Evolutionary conservation across 108 stramenopile genomes (phyloP), one percentile per base, ranked within the genome.

Genomic region (Cyclostephanos invisitatus): DNA sequence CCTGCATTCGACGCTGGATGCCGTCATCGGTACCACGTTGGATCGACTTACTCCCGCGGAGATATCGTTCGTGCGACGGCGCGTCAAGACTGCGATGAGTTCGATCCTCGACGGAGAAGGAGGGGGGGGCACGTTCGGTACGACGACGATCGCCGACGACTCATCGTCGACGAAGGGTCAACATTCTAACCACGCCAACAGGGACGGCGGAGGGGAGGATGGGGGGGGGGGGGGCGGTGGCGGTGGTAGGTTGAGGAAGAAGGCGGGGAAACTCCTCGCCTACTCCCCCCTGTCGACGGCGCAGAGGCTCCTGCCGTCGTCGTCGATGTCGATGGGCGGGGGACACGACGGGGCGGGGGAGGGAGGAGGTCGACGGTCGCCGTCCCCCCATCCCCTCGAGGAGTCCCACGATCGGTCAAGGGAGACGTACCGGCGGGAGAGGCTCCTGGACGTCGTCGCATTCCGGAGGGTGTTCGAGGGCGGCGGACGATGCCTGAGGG

Each of bases 381-480:
- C 40, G 7, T 11, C 40, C 10, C 40, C 40, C 40, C 10, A 42
- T 9, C 40, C 76, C 18, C 37, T 77, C 42, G 63, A 77, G 7
- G 76, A 77, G n/a, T 46, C 55, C 10, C 9, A 28, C 5, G 24
- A 20, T 32, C 11, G 60, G n/a, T 70, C 76, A 37, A 79, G 69
- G 48, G n/a, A 42, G 6, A 55, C 67, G 0, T 69, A 47, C 49
- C 72, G 69, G 46, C 74, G 74, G 48, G 72, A 79, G 21, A 40
- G 73, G n/a, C 32, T 79, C 29, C 21, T 79, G 20, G 78, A 79
- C 47, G 55, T 68, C 5, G 49, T 53, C 12, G 62, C 55, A 10
- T 5, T 79, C 0, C 22, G 78, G 36, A 74, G 51, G 59, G 38
- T 79, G 46, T 79, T 79, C 60, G 72, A 67, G 67, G 73, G 67